A percentile compares a stretch with the other conserved stretches of the same genome.
These are phyloP conservation scores for Carex kokanica DNA, from an alignment of 176 grass and related monocot genomes.

Conservation along the genomic window DNA sequence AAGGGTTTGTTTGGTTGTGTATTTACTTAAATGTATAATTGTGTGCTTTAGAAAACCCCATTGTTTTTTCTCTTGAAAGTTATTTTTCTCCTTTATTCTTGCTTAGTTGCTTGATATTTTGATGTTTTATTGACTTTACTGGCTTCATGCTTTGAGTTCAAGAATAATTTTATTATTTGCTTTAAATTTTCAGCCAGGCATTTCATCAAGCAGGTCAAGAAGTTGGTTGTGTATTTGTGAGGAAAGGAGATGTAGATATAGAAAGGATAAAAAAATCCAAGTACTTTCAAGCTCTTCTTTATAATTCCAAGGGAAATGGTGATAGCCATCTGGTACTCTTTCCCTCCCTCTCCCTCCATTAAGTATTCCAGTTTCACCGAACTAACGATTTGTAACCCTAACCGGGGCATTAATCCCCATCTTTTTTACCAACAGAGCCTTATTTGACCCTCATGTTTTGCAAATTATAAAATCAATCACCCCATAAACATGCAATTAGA, in stretches of 20 bases:
- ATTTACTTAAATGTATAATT: no score
- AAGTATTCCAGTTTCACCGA: neutral
- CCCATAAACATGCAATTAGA: neutral
- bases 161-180: neutral
- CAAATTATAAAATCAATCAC: neutral
- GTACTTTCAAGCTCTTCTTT: constrained; percentile 57
- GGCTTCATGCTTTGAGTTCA: neutral
- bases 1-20: no score
- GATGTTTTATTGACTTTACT: constrained; percentile 14
- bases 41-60: neutral
- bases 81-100: neutral
- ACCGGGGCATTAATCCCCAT: neutral
- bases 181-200: constrained; percentile 45
- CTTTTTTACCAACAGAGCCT: neutral
- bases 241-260: constrained; percentile 46
- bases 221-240: constrained; percentile 49
- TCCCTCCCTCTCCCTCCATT: neutral
- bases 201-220: constrained; percentile 72
- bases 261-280: constrained; percentile 77
- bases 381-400: neutral
- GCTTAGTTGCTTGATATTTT: constrained; percentile 19
- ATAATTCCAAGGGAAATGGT: constrained; percentile 45
- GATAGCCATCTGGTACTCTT: constrained; percentile 35
- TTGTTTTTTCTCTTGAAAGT: neutral
- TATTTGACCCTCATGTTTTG: neutral